phyloP scores from a whole-genome alignment of 345 rosid species.

The Angophora floribunda region DNA sequence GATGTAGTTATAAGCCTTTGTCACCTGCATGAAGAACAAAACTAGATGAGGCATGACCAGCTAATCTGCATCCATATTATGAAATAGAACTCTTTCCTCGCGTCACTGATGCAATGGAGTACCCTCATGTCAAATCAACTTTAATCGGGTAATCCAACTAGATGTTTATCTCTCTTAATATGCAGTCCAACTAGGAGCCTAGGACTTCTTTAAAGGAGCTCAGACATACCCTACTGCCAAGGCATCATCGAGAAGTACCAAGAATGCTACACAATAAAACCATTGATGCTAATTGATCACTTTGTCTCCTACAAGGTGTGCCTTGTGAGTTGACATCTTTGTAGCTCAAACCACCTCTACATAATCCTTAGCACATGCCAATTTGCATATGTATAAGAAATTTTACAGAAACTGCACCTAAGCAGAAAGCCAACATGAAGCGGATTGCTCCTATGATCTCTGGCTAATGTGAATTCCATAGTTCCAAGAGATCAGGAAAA shows the following conservation, averaged over 20 bases:
- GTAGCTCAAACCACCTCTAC: not conserved
- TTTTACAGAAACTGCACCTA: not conserved
- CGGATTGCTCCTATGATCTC: not conserved
- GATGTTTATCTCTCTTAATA: not conserved
- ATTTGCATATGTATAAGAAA: not conserved
- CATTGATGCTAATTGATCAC: not conserved
- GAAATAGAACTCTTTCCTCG: not conserved
- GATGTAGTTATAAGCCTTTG: slow-evolving; percentile 77
- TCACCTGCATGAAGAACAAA: slow-evolving; percentile 22
- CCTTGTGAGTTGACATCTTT: not conserved
- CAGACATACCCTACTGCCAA: not conserved
- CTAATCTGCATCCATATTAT: not conserved
- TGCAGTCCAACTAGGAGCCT: not conserved
- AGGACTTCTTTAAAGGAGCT: not conserved
- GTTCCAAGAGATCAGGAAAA: not conserved
- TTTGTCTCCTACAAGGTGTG: not conserved
- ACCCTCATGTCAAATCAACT: not conserved
- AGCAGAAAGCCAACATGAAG: not conserved
- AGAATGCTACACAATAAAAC: not conserved
- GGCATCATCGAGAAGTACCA: not conserved
- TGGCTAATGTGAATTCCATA: not conserved
- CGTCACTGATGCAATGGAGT: not conserved
- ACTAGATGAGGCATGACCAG: not conserved
- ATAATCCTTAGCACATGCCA: not conserved
- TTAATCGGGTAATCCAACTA: not conserved